Evolutionary conservation across 495 filamentous ascomycete species (phyloP).

Genomic region (Saxophila tyrrhenica): DNA sequence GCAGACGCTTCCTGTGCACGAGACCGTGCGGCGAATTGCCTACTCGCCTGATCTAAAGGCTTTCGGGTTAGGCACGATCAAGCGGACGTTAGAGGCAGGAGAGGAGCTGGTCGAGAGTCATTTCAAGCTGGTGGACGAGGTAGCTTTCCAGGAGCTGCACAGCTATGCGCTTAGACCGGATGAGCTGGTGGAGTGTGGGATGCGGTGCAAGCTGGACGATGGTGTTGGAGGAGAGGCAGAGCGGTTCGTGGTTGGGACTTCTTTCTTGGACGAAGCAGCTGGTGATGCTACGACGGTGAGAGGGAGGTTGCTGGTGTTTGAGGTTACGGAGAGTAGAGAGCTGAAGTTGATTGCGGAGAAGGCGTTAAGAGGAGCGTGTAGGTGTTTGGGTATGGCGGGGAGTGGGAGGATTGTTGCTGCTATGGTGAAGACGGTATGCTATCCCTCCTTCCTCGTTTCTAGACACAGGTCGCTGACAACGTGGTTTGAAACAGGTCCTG

Average conservation of each 20-base stretch:
- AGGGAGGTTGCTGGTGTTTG: conserved; percentile 76
- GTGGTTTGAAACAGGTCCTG: conserved; percentile 25
- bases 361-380: conserved; percentile 61
- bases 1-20: conserved; percentile 59
- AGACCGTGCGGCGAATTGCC: conserved; percentile 77
- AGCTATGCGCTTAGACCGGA: conserved; percentile 38
- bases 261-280: conserved; percentile 52
- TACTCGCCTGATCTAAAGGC: conserved; percentile 70
- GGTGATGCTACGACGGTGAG: conserved; percentile 33
- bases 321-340: conserved; percentile 60
- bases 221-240: conserved; percentile 49
- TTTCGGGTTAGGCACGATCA: conserved; percentile 79
- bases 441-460: too few species aligned
- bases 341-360: conserved; percentile 56
- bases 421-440: conserved; percentile 67
- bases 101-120: conserved; percentile 47
- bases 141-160: conserved; percentile 31
- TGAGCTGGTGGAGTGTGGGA: conserved; percentile 77
- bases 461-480: too few species aligned
- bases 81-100: conserved; percentile 45
- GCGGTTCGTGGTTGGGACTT: conserved; percentile 80
- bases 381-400: conserved; percentile 60
- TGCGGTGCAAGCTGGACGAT: conserved; percentile 62
- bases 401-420: conserved; percentile 68
- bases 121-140: conserved; percentile 44